These are phyloP conservation scores for Yamadazyma triangularis DNA, from an alignment of 1,139 yeast genomes.

Conservation along the genomic window DNA sequence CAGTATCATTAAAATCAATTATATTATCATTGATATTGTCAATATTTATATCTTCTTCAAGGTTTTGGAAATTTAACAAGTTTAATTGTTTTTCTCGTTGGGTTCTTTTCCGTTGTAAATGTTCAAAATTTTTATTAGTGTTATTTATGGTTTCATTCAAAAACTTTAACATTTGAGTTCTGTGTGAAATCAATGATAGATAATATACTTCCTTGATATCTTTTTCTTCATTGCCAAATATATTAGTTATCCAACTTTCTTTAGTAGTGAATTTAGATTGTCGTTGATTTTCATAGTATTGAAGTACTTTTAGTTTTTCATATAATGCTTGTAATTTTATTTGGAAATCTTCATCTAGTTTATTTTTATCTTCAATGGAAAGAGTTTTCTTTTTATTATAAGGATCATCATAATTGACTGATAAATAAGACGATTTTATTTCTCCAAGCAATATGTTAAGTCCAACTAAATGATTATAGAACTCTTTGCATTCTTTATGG, in stretches of 20 bases:
- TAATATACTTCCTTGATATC: constrained; percentile 24
- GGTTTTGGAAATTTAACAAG: constrained; percentile 38
- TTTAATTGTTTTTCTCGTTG: constrained; percentile 39
- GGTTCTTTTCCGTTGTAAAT: constrained; percentile 40
- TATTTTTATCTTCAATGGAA: constrained; percentile 45
- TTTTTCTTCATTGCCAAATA: constrained; percentile 28
- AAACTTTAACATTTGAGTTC: constrained; percentile 38
- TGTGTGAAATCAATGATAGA: constrained; percentile 22
- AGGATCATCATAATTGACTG: constrained; percentile 27
- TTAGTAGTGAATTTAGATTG: constrained; percentile 11
- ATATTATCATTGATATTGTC: constrained; percentile 4
- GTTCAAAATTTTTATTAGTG: constrained; percentile 31
- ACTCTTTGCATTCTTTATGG: constrained; percentile 44
- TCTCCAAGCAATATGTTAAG: constrained; percentile 35
- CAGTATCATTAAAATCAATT: constrained; percentile 2
- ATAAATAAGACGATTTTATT: constrained; percentile 42
- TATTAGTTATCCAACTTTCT: constrained; percentile 20
- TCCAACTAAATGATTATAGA: constrained; percentile 36
- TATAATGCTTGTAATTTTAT: constrained; percentile 46
- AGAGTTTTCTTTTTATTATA: constrained; percentile 8
- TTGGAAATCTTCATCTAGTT: constrained; percentile 52
- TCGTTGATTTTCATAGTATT: constrained; percentile 48
- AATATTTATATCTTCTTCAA: constrained; percentile 26
- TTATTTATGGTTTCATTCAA: constrained; percentile 31
- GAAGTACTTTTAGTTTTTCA: constrained; percentile 47